Percentiles rank a stretch among this genome's conserved stretches.
Conservation (phyloP, 169 alveolate species). For the Plasmodium gonderi region DNA sequence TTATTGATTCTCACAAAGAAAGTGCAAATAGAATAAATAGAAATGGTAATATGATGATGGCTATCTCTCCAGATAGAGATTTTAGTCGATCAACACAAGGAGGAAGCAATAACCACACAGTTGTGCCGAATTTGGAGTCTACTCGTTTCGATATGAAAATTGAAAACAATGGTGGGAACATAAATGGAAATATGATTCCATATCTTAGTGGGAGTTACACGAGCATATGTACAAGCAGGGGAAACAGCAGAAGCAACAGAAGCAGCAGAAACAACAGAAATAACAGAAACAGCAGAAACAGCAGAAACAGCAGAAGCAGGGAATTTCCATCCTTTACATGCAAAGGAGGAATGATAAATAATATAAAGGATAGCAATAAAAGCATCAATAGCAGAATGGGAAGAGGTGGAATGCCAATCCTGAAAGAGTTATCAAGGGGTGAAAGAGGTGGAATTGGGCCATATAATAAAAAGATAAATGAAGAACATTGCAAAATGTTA, state of each 20-base stretch:
- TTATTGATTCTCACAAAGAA: neutral
- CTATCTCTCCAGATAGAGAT: neutral
- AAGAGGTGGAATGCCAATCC: neutral
- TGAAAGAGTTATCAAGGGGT: constrained; percentile 6
- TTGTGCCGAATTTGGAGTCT: no score
- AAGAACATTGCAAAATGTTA: neutral
- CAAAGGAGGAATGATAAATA: neutral
- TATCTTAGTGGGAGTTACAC: no score
- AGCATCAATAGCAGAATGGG: neutral
- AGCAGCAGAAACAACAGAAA: no score
- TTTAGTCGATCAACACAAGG: neutral
- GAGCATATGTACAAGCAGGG: no score
- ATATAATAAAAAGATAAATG: constrained; percentile 18
- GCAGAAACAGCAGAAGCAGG: no score
- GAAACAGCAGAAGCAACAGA: no score
- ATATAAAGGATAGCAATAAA: neutral
- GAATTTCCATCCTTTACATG: neutral
- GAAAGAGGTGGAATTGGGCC: constrained; percentile 6
- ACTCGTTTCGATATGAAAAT: no score
- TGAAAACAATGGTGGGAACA: no score
- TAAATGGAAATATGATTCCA: no score
- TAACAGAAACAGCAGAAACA: no score
- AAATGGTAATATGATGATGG: neutral
- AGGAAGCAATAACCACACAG: no score
- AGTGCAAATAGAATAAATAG: neutral